Conservation (phyloP, 2,329 filamentous ascomycete genomes). For the Ilyonectria robusta region DNA sequence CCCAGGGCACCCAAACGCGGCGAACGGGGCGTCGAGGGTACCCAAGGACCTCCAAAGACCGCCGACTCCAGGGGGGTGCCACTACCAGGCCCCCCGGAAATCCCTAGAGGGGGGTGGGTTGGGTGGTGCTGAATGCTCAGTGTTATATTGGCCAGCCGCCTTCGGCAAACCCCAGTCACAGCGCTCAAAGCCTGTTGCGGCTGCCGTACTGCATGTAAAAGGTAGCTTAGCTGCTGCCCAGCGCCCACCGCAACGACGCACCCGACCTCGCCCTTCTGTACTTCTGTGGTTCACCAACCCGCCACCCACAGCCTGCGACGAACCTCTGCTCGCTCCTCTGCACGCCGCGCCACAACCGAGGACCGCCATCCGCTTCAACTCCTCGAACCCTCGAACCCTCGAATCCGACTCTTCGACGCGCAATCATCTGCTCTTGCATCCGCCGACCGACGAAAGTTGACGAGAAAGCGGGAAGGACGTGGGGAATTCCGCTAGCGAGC, state of each 20-base stretch:
- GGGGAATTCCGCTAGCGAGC: constrained; percentile 13
- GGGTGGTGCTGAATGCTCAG: constrained; percentile 23
- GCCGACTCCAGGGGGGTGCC: constrained; percentile 17
- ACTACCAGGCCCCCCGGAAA: constrained; percentile 14
- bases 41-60: constrained; percentile 1
- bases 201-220: constrained; percentile 27
- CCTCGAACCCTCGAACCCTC: neutral
- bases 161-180: constrained; percentile 19
- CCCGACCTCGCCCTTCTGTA: constrained; percentile 9
- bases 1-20: constrained; percentile 5
- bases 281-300: constrained; percentile 2
- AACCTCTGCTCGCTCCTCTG: neutral
- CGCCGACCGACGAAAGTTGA: neutral
- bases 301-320: constrained; percentile 12
- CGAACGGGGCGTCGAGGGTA: constrained; percentile 15
- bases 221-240: constrained; percentile 29
- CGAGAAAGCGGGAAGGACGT: constrained; percentile 12
- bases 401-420: neutral
- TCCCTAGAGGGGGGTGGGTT: constrained; percentile 23
- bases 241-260: constrained; percentile 25
- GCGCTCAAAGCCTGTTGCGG: constrained; percentile 25
- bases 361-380: neutral
- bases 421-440: neutral
- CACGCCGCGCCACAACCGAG: neutral
- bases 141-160: constrained; percentile 34